A percentile compares a stretch with the other conserved stretches of the same genome.
Conservation (phyloP, 148 eudicot genomes). For the Nepenthes gracilis region DNA sequence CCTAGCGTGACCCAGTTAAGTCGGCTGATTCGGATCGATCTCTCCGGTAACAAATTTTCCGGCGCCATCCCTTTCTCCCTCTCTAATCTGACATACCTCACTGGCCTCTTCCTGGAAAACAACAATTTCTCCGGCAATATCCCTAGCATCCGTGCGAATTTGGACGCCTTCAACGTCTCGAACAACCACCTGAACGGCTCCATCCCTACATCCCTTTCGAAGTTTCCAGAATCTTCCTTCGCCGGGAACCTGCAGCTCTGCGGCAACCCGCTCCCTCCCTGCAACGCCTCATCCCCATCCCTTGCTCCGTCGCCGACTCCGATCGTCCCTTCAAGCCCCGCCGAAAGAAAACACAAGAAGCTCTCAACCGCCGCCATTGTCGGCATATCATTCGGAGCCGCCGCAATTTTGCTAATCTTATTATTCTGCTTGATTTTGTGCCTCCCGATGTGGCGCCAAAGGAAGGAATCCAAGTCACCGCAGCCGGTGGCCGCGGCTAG, state of each 20-base stretch:
- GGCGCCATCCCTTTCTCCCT: constrained; percentile 59
- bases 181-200: constrained; percentile 67
- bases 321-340: constrained; percentile 27
- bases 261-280: constrained; percentile 51
- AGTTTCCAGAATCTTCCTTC: constrained; percentile 48
- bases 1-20: constrained; percentile 30
- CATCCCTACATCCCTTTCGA: constrained; percentile 38
- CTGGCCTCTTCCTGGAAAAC: constrained; percentile 45
- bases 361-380: constrained; percentile 61
- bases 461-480: constrained; percentile 3
- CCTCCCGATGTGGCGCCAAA: constrained; percentile 6
- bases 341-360: constrained; percentile 15
- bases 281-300: constrained; percentile 36
- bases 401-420: constrained; percentile 14
- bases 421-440: constrained; percentile 26
- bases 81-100: constrained; percentile 42
- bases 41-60: constrained; percentile 45
- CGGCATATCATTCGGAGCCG: constrained; percentile 45
- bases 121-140: constrained; percentile 49
- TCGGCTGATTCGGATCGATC: constrained; percentile 51
- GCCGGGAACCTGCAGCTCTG: constrained; percentile 60
- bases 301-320: constrained; percentile 39
- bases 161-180: constrained; percentile 44
- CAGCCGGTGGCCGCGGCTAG: constrained; percentile 7
- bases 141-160: constrained; percentile 35